These are phyloP conservation scores for Desmodesmus armatus DNA, from an alignment of 139 green algal species.

Conservation along the genomic window DNA sequence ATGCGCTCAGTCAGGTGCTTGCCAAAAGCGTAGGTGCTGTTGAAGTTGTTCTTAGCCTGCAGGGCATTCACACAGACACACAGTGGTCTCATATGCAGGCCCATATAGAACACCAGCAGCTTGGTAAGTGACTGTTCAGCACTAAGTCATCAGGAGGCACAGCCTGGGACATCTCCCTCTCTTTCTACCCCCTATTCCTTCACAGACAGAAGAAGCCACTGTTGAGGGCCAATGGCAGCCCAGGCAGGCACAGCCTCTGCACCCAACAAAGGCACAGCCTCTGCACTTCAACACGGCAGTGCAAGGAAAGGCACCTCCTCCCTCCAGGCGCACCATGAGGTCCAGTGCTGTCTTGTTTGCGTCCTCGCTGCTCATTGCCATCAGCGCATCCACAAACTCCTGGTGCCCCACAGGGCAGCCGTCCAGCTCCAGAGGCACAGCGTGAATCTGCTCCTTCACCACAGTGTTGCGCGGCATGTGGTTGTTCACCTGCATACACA, in stretches of 20 bases:
- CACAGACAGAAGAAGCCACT: no score
- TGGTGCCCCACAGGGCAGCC: neutral
- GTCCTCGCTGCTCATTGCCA: neutral
- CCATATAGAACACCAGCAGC: neutral
- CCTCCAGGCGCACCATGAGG: no score
- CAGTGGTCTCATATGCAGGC: neutral
- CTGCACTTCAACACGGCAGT: no score
- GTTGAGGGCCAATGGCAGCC: no score
- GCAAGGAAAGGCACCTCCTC: no score
- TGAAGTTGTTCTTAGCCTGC: neutral
- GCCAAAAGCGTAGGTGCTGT: neutral
- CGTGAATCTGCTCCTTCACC: conserved; percentile 4
- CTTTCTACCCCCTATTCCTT: neutral
- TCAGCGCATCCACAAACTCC: neutral
- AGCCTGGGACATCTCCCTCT: neutral
- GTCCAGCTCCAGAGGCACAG: neutral
- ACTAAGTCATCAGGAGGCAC: neutral
- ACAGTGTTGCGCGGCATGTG: conserved; percentile 13
- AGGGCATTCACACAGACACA: neutral
- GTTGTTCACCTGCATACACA: no score
- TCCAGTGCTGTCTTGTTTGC: neutral
- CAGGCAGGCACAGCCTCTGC: no score
- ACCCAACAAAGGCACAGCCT: no score
- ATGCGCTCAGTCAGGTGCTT: conserved; percentile 54
- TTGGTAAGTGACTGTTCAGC: neutral